Base-by-base conservation (phyloP, 192 early-diverging fungal species). In the Kickxella alabastrina region DNA sequence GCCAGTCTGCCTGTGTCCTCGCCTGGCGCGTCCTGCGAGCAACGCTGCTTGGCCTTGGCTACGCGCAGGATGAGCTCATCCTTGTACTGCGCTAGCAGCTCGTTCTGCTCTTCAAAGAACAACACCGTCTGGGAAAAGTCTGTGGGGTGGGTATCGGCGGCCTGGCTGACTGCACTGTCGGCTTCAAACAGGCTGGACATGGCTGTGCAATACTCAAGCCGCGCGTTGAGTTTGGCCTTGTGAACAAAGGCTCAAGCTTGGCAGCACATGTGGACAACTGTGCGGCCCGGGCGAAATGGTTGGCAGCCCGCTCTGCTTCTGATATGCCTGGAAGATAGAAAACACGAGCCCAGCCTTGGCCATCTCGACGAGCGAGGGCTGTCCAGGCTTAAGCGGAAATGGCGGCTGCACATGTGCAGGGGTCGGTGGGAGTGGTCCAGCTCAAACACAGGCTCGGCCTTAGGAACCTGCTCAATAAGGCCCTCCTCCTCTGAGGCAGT, bases 131-230 rank as follows among this genome's bases (percentile, higher is more conserved):
- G 36, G 3, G 25, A 38, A 54, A 66, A 62, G 21, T 59, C 44
- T 0, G 52, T 57, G 5, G 43, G 46, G 39, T 39, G 25, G n/a
- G 34, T 49, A 9, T 40, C 48, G 4, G 51, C 59, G 5, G 51
- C 24, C 19, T 51, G 25, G 43, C 71, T 63, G 36, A 75, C 65
- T 12, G 32, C 25, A n/a, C 43, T 54, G 49, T 75, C 71, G 14
- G 55, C 59, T 17, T 75, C 71, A 53, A 75, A 75, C 46, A 75
- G 31, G 17, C 52, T 44, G 15, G 51, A 27, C 10, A 75, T 43
- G 23, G 71, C 52, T 10, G 56, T 47, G 19, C 71, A 75, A 40
- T 75, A 75, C 10, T 75, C 71, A 18, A 67, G 60, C 7, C 71
- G 50, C 4, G 71, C 71, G 0, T 50, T 53, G 17, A 75, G 65